Evolutionary conservation across 2,329 filamentous ascomycete species (phyloP).

Genomic region (Didymella pomorum): DNA sequence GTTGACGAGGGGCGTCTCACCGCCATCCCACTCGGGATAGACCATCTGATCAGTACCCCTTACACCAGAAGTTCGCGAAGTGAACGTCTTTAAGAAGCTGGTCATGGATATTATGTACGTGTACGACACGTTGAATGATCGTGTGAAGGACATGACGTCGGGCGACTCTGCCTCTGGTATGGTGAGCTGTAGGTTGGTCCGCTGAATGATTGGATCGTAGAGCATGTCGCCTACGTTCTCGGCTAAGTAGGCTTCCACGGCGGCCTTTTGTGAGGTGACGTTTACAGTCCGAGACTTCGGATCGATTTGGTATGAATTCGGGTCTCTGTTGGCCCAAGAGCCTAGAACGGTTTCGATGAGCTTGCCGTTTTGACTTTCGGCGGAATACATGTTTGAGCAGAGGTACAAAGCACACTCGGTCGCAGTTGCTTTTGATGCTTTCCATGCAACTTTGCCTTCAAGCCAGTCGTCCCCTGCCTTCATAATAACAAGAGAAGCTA

Average conservation of each 20-base stretch:
- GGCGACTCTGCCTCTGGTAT: no score
- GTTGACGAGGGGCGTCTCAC: not conserved
- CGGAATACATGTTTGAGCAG: constrained; percentile 1
- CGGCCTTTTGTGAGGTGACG: no score
- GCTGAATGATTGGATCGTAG: not conserved
- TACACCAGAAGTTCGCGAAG: no score
- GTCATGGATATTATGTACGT: not conserved
- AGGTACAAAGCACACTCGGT: constrained; percentile 14
- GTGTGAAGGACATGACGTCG: not conserved
- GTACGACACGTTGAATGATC: constrained; percentile 3
- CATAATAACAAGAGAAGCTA: not conserved
- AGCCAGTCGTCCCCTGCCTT: constrained; percentile 15
- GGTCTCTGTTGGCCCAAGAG: not conserved
- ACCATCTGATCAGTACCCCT: not conserved
- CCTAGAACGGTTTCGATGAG: not conserved
- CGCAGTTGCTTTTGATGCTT: constrained; percentile 7
- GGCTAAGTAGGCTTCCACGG: not conserved
- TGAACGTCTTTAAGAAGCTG: not conserved
- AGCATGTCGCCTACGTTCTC: not conserved
- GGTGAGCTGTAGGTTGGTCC: not conserved
- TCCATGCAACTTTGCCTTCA: not conserved
- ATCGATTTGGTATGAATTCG: not conserved
- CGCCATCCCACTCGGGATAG: not conserved
- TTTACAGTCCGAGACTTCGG: no score
- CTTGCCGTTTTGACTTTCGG: not conserved